phyloP scores from a whole-genome alignment of 148 eudicot genomes.

The Heliamphora exappendiculata region DNA sequence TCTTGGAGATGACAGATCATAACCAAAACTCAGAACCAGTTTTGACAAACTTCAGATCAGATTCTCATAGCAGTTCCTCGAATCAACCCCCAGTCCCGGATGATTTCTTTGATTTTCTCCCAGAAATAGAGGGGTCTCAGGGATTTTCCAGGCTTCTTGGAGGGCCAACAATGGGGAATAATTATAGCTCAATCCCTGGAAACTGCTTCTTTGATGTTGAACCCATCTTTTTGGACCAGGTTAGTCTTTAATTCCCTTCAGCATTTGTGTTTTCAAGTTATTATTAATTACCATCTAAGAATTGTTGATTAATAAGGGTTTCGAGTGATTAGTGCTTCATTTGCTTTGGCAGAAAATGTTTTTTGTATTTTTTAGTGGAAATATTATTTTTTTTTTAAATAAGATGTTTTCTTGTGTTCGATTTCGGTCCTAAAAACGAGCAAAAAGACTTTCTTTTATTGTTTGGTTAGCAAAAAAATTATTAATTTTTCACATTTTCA shows the following conservation, averaged over 20 bases:
- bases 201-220: not conserved
- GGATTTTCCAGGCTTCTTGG: not conserved
- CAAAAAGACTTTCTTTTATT: too few species aligned
- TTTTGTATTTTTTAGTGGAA: too few species aligned
- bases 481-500: too few species aligned
- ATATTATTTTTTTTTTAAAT: too few species aligned
- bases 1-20: not conserved
- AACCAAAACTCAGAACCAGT: not conserved
- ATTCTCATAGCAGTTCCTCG: not conserved
- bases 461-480: too few species aligned
- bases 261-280: not conserved
- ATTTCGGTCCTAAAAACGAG: too few species aligned
- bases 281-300: not conserved
- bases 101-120: constrained; percentile 11
- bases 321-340: too few species aligned
- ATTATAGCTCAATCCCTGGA: not conserved
- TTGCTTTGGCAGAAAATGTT: too few species aligned
- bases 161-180: not conserved
- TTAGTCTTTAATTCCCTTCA: not conserved
- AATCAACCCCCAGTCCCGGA: not conserved
- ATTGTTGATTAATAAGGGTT: too few species aligned
- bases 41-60: not conserved
- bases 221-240: not conserved
- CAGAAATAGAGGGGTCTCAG: not conserved
- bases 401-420: too few species aligned